Base-by-base conservation (phyloP, 2,329 filamentous ascomycete genomes). In the Cucurbitaria berberidis region DNA sequence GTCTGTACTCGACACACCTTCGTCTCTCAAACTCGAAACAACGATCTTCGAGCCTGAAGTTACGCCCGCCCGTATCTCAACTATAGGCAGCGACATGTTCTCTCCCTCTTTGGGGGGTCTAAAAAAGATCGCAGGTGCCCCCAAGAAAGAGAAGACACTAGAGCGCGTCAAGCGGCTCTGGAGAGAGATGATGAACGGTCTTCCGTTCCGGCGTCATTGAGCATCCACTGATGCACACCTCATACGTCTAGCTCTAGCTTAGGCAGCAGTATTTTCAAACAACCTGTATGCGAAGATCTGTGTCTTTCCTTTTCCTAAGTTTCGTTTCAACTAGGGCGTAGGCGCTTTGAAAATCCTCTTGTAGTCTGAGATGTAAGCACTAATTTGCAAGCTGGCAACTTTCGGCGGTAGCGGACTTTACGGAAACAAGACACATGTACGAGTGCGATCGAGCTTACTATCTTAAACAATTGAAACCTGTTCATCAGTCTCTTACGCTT, bases 81-180 rank as follows among this genome's bases (percentile, higher is more conserved):
- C 52, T 3, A 56, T 59, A 11, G 26, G 24, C 5, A 44, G 27
- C 19, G 52, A 56, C 27, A 50, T 27, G 34, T 59, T 56, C 26
- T 50, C 55, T 34, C 52, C 53, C 8, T 38, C 40, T 21, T 29
- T 59, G 3, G 48, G 55, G 13, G 55, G 53, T n/a, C 26, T 59
- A 24, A 48, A 56, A 6, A 43, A 26, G 22, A 22, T 59, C 1
- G 26, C 45, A 2, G 40, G 27, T 18, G 15, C 45, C 2, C 27
- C 27, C 11, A 32, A 48, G 3, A 50, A 34, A 27, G 13, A 19
- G 7, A 52, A 45, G 3, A 55, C 49, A 36, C 19, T 50, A 10
- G 15, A 41, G 27, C 38, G 35, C 2, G 4, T 59, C 7, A 53
- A 55, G 39, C 48, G 46, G 13, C 49, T 48, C 7, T 27, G 49